Conservation (phyloP, 2,329 filamentous ascomycete species). For the Botrytis byssoidea region DNA sequence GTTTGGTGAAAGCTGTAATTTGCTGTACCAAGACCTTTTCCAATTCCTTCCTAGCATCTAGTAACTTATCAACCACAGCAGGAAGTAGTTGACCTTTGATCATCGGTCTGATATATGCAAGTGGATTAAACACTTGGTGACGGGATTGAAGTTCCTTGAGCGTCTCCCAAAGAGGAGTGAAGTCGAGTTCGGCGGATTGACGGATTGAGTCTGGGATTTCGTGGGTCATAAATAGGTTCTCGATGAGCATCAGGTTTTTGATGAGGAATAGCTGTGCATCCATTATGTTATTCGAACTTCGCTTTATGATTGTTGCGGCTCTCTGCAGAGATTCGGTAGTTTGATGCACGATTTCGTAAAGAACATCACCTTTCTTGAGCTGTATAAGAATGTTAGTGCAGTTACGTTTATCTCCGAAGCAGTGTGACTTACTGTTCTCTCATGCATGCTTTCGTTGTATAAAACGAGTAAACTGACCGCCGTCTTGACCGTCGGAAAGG, state of each 20-base stretch:
- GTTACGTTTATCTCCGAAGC: background rate
- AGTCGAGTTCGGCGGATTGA: constrained; percentile 56
- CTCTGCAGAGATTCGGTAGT: constrained; percentile 80
- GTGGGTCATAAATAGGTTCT: constrained; percentile 92
- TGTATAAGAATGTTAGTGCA: constrained; percentile 26
- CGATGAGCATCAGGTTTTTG: constrained; percentile 89
- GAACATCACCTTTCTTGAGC: constrained; percentile 51
- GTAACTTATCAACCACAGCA: constrained; percentile 42
- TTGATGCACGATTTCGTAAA: constrained; percentile 82
- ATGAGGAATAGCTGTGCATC: constrained; percentile 91
- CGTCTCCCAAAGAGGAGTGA: constrained; percentile 63
- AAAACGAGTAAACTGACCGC: constrained; percentile 58
- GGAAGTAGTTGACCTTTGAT: constrained; percentile 40
- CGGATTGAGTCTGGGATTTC: constrained; percentile 74
- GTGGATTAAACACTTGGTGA: constrained; percentile 55
- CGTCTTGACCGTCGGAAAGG: constrained; percentile 56
- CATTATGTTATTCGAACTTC: constrained; percentile 54
- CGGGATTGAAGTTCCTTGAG: constrained; percentile 48
- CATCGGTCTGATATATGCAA: constrained; percentile 45
- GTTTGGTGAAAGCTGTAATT: constrained; percentile 62
- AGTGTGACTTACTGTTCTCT: constrained; percentile 35
- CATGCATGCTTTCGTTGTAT: constrained; percentile 50
- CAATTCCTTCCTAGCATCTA: constrained; percentile 64
- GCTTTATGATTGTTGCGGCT: constrained; percentile 69
- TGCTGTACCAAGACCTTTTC: constrained; percentile 61